Evolutionary conservation across 306 rosid genomes (phyloP), one percentile per base, ranked within the genome.

Genomic region (Cicer chorassanicum): DNA sequence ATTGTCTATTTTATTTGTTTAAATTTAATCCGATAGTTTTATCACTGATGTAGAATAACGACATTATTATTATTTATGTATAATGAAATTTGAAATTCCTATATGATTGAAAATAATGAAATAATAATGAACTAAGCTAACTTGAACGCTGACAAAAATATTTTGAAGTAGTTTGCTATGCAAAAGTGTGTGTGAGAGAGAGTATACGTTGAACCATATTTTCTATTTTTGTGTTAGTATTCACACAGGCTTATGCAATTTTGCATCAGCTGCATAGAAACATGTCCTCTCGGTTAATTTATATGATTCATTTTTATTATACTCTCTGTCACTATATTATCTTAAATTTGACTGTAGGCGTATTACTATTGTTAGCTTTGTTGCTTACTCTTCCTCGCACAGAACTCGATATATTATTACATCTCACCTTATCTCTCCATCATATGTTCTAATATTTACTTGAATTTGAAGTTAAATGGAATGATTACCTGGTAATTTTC

Each of bases 131-230:
- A 29, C 60, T 73, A 9, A 60, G 55, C 7, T 62, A 10, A 21
- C 19, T 57, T 73, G 45, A 53, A 70, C 34, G 34, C 34, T 24
- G 34, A 24, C 34, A 57, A 18, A 10, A 46, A 67, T 12, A 12
- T 7, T 21, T 69, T 15, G 34, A 12, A 36, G 7, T 56, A 57
- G 39, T 36, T 57, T 61, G 82, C 10, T 39, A 5, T 40, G 69
- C 38, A 72, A 72, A 59, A 41, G 56, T 51, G 54, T 29, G 19
- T 79, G 36, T 67, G 45, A 4, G 44, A 55, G 54, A 73, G 54
- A 53, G 10, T 21, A 6, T 45, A 59, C 36, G 46, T 63, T 53
- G 5, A 53, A 62, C 24, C 40, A 29, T 12, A 10, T 62, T 51
- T 46, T 12, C 67, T 7, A 43, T 18, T 72, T 62, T 68, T 57